phyloP scores from a whole-genome alignment of 2,329 filamentous ascomycete species.

The Colletotrichum tropicale region DNA sequence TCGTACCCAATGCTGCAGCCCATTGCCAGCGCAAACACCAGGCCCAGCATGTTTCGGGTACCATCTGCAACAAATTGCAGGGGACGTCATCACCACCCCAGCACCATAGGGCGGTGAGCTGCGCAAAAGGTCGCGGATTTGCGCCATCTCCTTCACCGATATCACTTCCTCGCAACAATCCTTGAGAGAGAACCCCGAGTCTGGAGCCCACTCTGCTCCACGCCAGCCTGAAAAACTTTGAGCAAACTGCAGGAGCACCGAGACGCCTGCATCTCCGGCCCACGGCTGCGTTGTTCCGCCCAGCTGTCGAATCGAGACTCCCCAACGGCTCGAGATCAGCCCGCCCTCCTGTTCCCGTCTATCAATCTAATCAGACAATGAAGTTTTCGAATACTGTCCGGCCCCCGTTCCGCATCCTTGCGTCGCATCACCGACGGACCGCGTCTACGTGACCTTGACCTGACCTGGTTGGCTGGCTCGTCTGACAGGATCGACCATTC shows the following conservation, averaged over 20 bases:
- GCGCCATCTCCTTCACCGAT: slow-evolving; percentile 9
- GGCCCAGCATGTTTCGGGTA: not conserved
- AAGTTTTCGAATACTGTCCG: not conserved
- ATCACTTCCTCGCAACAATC: not conserved
- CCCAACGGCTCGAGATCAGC: not conserved
- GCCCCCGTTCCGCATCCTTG: not conserved
- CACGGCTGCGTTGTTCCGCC: not conserved
- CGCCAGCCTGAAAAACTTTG: not conserved
- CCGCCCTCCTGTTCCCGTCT: not conserved
- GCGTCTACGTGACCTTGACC: not conserved
- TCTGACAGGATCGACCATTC: not conserved
- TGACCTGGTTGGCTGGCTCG: not conserved
- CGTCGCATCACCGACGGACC: slow-evolving; percentile 7
- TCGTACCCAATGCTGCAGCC: not conserved
- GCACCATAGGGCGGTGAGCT: slow-evolving; percentile 12
- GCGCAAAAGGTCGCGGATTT: not conserved
- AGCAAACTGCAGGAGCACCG: not conserved
- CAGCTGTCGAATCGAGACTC: not conserved
- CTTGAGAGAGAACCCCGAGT: not conserved
- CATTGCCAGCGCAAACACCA: not conserved
- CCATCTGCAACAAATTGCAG: not conserved
- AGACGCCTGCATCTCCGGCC: not conserved
- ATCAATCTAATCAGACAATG: not conserved
- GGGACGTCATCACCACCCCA: not conserved
- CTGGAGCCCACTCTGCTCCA: not conserved